These are phyloP conservation scores for Fragilaria radians DNA, from an alignment of 108 stramenopile species.

Conservation along the genomic window DNA sequence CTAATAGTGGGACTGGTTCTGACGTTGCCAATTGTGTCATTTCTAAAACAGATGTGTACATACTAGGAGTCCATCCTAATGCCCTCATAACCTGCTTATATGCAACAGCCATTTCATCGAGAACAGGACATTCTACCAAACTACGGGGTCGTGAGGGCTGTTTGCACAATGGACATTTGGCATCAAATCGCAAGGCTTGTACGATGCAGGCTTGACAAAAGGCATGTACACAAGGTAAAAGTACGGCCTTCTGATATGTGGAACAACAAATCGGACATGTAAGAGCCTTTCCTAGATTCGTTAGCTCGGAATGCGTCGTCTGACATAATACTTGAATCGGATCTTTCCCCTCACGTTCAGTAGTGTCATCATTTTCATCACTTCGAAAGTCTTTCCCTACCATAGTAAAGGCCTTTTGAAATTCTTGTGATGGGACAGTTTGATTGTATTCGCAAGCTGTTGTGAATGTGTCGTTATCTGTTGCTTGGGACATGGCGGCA, in stretches of 20 bases:
- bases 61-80: slow-evolving; percentile 49
- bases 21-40: slow-evolving; percentile 50
- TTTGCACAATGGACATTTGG: slow-evolving; percentile 60
- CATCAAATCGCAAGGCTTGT: background rate
- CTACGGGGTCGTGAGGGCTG: slow-evolving; percentile 23
- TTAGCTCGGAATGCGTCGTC: slow-evolving; percentile 8
- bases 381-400: no score
- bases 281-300: slow-evolving; percentile 15
- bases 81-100: slow-evolving; percentile 41
- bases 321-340: slow-evolving; percentile 9
- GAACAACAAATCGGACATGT: slow-evolving; percentile 35
- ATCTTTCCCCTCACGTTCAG: no score
- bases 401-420: no score
- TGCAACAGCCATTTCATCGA: slow-evolving; percentile 40
- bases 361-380: no score
- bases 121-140: slow-evolving; percentile 19
- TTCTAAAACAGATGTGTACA: slow-evolving; percentile 27
- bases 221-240: slow-evolving; percentile 54
- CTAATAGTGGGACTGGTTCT: background rate
- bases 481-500: no score
- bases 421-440: no score
- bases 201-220: slow-evolving; percentile 50
- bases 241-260: slow-evolving; percentile 17
- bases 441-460: no score
- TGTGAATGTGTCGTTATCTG: no score